Percentiles rank a stretch among this genome's conserved stretches.
phyloP scores from a whole-genome alignment of 2,329 filamentous ascomycete species.

The Hymenoscyphus repandus region DNA sequence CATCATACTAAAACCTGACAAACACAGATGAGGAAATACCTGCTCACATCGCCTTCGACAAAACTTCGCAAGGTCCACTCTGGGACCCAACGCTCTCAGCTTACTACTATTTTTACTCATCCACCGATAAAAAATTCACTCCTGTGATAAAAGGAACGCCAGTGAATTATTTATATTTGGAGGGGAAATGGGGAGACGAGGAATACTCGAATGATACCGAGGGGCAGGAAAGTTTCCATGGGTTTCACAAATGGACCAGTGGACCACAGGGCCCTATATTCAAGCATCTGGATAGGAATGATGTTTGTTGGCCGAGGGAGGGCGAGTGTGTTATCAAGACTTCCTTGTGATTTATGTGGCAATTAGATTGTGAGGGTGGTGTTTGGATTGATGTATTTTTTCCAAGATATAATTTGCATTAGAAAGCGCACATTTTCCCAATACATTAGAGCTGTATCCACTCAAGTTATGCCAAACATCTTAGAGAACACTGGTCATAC shows the following conservation, averaged over 20 bases:
- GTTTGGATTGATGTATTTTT: too few species aligned
- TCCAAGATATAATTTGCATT: too few species aligned
- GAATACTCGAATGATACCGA: slow-evolving; percentile 39
- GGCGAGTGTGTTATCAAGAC: too few species aligned
- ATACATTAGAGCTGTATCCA: too few species aligned
- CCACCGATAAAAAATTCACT: slow-evolving; percentile 16
- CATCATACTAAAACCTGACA: too few species aligned
- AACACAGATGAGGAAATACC: too few species aligned
- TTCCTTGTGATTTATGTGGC: too few species aligned
- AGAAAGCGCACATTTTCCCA: too few species aligned
- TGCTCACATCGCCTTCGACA: slow-evolving; percentile 48
- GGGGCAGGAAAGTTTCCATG: slow-evolving; percentile 34
- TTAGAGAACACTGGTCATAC: too few species aligned
- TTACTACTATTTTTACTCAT: slow-evolving; percentile 40
- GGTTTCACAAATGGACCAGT: slow-evolving; percentile 39
- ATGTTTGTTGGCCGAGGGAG: too few species aligned
- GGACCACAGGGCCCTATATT: slow-evolving; percentile 55
- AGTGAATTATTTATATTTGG: slow-evolving; percentile 57
- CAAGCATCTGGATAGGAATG: slow-evolving; percentile 43
- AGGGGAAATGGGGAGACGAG: slow-evolving; percentile 39
- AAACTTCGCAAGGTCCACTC: slow-evolving; percentile 60
- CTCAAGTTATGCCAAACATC: too few species aligned
- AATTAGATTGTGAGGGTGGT: too few species aligned
- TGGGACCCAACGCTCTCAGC: slow-evolving; percentile 58
- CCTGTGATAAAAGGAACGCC: slow-evolving; percentile 59